phyloP scores from a whole-genome alignment of 148 eudicot species.

The Agrostemma githago region DNA sequence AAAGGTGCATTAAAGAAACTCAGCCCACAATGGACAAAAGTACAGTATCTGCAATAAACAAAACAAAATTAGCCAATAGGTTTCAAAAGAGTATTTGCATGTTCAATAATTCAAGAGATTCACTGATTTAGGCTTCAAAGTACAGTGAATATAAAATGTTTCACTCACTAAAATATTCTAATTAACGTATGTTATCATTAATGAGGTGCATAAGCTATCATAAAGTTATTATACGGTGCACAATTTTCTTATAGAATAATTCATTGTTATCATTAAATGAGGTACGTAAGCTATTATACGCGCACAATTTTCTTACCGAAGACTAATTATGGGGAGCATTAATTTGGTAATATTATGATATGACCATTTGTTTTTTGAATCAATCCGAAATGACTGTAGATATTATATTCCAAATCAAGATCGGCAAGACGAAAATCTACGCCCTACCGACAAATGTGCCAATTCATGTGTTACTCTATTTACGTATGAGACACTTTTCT shows the following conservation, averaged over 20 bases:
- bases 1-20: conserved; percentile 20
- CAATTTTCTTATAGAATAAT: no score
- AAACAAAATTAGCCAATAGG: conserved; percentile 1
- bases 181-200: no score
- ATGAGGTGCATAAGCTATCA: not conserved
- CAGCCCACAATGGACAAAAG: conserved; percentile 12
- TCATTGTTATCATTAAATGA: no score
- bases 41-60: conserved; percentile 17
- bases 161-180: not conserved
- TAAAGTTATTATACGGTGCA: conserved; percentile 3
- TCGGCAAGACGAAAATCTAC: no score
- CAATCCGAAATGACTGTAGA: no score
- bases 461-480: no score
- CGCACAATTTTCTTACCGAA: not conserved
- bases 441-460: no score
- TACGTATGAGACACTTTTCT: no score
- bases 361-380: no score
- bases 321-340: no score
- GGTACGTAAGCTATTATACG: not conserved
- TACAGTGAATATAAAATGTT: not conserved
- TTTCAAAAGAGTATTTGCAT: conserved; percentile 16
- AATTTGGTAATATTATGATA: no score
- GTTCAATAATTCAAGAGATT: not conserved
- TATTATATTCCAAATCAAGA: no score
- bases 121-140: not conserved